phyloP scores from a whole-genome alignment of 2,329 filamentous ascomycete genomes.

The Fusarium brevicatenulatum region DNA sequence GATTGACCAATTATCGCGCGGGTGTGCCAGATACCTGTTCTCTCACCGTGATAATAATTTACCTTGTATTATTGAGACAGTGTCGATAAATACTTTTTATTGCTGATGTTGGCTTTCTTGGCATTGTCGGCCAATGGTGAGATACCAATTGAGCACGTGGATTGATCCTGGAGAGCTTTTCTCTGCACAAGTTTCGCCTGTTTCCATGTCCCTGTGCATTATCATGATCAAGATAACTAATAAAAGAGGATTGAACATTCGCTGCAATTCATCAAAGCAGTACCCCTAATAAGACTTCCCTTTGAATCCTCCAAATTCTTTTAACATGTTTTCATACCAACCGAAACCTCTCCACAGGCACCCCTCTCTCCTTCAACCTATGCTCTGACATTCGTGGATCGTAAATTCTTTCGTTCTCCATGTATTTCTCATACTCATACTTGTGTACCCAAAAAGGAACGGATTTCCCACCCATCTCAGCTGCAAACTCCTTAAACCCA shows the following conservation, averaged over 20 bases:
- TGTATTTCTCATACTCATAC: no score
- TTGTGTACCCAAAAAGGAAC: no score
- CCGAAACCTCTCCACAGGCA: not conserved
- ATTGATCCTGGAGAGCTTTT: not conserved
- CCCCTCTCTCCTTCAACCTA: not conserved
- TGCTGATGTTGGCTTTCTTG: not conserved
- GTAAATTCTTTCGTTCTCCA: no score
- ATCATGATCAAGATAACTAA: not conserved
- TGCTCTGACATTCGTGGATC: not conserved
- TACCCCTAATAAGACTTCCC: accelerated
- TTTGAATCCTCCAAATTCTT: no score
- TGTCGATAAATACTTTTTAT: no score
- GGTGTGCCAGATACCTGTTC: not conserved
- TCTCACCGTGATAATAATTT: not conserved
- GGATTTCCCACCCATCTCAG: no score
- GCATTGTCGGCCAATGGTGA: not conserved
- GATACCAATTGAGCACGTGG: accelerated
- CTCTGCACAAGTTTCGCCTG: not conserved
- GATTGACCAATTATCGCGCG: not conserved
- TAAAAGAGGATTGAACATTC: accelerated
- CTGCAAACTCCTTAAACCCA: no score
- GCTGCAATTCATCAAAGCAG: not conserved
- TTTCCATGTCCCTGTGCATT: not conserved
- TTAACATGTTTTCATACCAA: not conserved
- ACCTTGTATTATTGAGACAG: not conserved